A percentile compares a stretch with the other conserved stretches of the same genome.
Conservation (phyloP, 2,329 filamentous ascomycete species). For the Stagonosporopsis cucurbitacearum region DNA sequence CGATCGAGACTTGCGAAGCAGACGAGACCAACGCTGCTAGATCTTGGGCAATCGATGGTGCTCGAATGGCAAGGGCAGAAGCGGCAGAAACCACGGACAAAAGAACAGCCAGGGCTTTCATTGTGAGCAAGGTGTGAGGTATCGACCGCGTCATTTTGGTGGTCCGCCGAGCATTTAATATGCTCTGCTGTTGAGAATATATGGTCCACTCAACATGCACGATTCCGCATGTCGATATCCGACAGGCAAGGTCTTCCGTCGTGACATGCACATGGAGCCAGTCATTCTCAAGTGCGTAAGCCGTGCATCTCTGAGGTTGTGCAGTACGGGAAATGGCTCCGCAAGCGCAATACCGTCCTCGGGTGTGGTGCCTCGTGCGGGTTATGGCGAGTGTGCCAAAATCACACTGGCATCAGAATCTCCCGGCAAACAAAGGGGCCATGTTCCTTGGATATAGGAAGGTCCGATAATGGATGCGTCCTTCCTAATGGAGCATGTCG, state of each 20-base stretch:
- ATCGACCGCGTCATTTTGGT: not conserved
- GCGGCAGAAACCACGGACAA: slow-evolving; percentile 18
- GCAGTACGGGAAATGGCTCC: not conserved
- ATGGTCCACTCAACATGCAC: not conserved
- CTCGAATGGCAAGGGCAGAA: slow-evolving; percentile 21
- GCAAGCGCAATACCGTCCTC: not conserved
- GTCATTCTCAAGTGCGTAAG: not conserved
- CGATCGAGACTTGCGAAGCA: slow-evolving; percentile 21
- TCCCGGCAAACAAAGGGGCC: not conserved
- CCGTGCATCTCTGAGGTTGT: not conserved
- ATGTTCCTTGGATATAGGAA: not conserved
- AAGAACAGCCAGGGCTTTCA: slow-evolving; percentile 22
- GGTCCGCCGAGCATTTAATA: not conserved
- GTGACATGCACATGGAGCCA: not conserved
- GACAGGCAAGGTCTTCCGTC: not conserved
- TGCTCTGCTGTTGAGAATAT: not conserved
- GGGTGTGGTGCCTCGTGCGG: not conserved
- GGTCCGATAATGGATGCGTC: not conserved
- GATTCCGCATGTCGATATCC: not conserved
- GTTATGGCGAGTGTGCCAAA: not conserved
- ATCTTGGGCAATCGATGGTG: slow-evolving; percentile 20
- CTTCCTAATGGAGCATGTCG: not conserved
- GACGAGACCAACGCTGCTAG: slow-evolving; percentile 22
- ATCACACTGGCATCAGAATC: not conserved
- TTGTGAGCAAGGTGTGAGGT: not conserved